A percentile compares a stretch with the other conserved stretches of the same genome.
Evolutionary conservation across 345 rosid species (phyloP).

Genomic region (Cochlearia excelsa): DNA sequence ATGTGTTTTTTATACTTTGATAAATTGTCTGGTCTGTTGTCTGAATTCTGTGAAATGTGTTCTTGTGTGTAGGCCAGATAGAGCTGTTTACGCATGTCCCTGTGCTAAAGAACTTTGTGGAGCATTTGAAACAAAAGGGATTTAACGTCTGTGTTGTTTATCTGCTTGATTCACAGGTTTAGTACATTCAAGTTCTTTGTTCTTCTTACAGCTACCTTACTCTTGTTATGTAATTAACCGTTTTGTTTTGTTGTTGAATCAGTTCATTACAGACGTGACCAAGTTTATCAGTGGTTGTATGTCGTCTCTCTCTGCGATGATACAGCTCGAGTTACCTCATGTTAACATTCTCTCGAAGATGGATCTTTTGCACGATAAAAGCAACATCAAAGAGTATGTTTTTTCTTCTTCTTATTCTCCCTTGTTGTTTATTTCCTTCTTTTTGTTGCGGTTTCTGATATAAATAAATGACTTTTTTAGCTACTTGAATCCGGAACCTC

Average conservation of each 20-base stretch:
- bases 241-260: neutral
- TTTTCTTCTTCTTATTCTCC: too few relatives aligned
- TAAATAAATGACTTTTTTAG: too few relatives aligned
- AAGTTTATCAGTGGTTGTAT: slow-evolving; percentile 94
- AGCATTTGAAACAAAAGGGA: slow-evolving; percentile 75
- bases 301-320: slow-evolving; percentile 46
- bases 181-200: slow-evolving; percentile 11
- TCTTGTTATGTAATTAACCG: neutral
- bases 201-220: neutral
- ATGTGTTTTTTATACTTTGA: slow-evolving; percentile 1
- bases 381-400: too few relatives aligned
- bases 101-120: slow-evolving; percentile 83
- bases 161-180: slow-evolving; percentile 93
- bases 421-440: too few relatives aligned
- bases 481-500: too few relatives aligned
- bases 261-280: slow-evolving; percentile 88
- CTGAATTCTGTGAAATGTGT: too few relatives aligned
- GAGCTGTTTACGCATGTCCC: slow-evolving; percentile 89
- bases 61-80: slow-evolving; percentile 63
- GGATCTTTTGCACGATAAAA: too few relatives aligned
- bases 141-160: slow-evolving; percentile 83
- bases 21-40: neutral
- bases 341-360: too few relatives aligned
- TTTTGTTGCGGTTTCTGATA: too few relatives aligned
- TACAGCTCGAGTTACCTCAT: too few relatives aligned